Base-by-base conservation (phyloP, 2,329 filamentous ascomycete species). In the Hymenoscyphus scutula region DNA sequence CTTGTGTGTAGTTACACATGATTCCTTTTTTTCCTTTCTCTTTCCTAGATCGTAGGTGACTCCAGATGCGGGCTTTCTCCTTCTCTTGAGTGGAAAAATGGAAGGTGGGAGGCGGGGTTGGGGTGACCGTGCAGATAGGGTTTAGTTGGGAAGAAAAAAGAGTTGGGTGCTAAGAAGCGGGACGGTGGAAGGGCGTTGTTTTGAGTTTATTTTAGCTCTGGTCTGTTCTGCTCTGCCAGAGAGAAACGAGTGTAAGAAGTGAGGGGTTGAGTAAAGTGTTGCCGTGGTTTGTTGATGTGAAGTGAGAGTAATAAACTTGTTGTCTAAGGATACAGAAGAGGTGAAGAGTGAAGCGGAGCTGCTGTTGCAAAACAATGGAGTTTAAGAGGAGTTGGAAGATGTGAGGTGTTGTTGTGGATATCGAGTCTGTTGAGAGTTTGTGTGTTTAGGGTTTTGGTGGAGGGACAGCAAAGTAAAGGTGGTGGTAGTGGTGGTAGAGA, bases 1-100 rank as follows among this genome's bases (percentile, higher is more conserved):
- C 82, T 73, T 84, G 80, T 25, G 80, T 84, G 68, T 85, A 85
- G 71, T 85, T 82, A 72, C 83, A 86, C 83, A 85, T 85, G 57
- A 60, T 74, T 65, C 37, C 19, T 34, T 45, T 32, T n/a, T n/a
- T 29, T n/a, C 25, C 17, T 37, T 56, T 29, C 29, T 37, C 17
- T 37, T 56, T 56, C 30, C 5, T 17, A 23, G 17, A 34, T 56
- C 29, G 29, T 56, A 11, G 56, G 25, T 15, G 25, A 57, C 32
- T 38, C 19, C n/a, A 56, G 29, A 56, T 29, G 19, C 13, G 19
- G 45, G 19, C 23, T 37, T 29, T 56, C 29, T 27, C 48, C 27
- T n/a, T 37, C 34, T 37, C 45, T 23, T 25, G 19, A 51, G 25
- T 53, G 32, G n/a, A 38, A 53, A 32, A 23, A 32, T 45, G 38